Percentiles rank a stretch among this genome's conserved stretches.
These are phyloP conservation scores for Skeletonema marinoi DNA, from an alignment of 108 stramenopile species.

Conservation along the genomic window DNA sequence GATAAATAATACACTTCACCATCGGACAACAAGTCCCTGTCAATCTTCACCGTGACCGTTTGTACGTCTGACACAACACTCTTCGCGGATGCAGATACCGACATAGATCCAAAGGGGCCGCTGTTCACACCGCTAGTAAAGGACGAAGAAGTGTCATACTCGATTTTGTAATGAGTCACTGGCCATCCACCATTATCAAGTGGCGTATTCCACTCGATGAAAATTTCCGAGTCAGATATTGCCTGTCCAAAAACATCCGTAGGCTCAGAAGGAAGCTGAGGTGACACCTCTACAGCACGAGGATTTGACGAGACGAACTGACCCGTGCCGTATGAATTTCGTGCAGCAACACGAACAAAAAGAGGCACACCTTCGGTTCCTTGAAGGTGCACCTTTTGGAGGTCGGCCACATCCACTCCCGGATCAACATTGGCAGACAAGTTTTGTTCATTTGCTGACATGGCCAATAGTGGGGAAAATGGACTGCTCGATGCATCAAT, in stretches of 20 bases:
- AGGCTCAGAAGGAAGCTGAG: constrained; percentile 47
- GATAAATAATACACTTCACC: constrained; percentile 36
- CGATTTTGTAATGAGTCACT: constrained; percentile 65
- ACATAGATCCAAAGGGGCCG: constrained; percentile 42
- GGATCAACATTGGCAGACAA: constrained; percentile 41
- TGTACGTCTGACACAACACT: constrained; percentile 60
- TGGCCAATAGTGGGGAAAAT: constrained; percentile 37
- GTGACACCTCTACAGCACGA: constrained; percentile 24
- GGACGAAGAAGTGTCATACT: constrained; percentile 58
- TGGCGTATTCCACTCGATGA: constrained; percentile 76
- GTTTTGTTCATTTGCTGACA: constrained; percentile 48
- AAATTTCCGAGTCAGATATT: constrained; percentile 57
- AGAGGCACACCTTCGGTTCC: constrained; percentile 32
- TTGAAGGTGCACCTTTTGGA: constrained; percentile 46
- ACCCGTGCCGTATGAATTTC: constrained; percentile 62
- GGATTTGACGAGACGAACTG: constrained; percentile 44
- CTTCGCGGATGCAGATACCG: constrained; percentile 41
- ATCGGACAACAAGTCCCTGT: constrained; percentile 8
- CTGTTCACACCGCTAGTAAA: constrained; percentile 54
- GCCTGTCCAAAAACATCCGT: constrained; percentile 44
- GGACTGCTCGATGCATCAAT: constrained; percentile 11
- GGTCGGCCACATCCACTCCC: constrained; percentile 47
- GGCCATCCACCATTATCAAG: constrained; percentile 50
- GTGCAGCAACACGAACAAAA: constrained; percentile 66
- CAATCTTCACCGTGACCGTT: constrained; percentile 58